Percentiles rank a stretch among this genome's conserved stretches.
phyloP scores from a whole-genome alignment of 2,329 filamentous ascomycete genomes.

The Trichophyton schoenleinii region DNA sequence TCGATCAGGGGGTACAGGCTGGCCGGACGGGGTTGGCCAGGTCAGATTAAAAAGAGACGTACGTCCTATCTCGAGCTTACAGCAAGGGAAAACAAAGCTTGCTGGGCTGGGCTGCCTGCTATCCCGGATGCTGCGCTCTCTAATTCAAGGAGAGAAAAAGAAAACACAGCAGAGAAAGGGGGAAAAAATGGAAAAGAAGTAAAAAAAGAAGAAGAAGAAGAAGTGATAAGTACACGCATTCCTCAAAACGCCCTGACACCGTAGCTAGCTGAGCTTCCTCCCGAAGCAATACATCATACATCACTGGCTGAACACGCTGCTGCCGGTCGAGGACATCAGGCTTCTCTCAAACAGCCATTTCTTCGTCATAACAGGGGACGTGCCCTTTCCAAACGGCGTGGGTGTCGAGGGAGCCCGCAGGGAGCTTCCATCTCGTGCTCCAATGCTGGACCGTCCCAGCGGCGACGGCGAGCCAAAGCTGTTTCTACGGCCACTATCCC shows the following conservation, averaged over 20 bases:
- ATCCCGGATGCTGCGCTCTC: not conserved
- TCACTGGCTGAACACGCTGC: not conserved
- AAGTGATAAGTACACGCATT: not conserved
- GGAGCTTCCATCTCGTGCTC: conserved; percentile 32
- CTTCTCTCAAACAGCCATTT: conserved; percentile 92
- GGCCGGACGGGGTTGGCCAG: not conserved
- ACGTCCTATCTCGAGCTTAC: not conserved
- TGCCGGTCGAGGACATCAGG: conserved; percentile 25
- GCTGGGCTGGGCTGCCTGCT: not conserved
- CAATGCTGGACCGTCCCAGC: conserved; percentile 35
- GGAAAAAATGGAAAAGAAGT: not conserved
- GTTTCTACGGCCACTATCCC: conserved; percentile 39
- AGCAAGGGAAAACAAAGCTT: not conserved
- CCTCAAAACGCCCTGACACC: conserved; percentile 2
- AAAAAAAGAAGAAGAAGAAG: not conserved
- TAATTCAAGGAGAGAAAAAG: not conserved
- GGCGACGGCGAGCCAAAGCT: conserved; percentile 51
- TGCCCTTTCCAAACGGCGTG: conserved; percentile 55
- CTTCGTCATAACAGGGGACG: conserved; percentile 69
- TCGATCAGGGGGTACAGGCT: not conserved
- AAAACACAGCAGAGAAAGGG: not conserved
- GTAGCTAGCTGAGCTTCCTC: not conserved
- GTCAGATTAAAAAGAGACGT: not conserved
- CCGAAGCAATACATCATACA: not conserved
- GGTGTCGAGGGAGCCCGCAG: conserved; percentile 55